phyloP scores from a whole-genome alignment of 176 grass and related monocot genomes.

The Aegilops bicornis region DNA sequence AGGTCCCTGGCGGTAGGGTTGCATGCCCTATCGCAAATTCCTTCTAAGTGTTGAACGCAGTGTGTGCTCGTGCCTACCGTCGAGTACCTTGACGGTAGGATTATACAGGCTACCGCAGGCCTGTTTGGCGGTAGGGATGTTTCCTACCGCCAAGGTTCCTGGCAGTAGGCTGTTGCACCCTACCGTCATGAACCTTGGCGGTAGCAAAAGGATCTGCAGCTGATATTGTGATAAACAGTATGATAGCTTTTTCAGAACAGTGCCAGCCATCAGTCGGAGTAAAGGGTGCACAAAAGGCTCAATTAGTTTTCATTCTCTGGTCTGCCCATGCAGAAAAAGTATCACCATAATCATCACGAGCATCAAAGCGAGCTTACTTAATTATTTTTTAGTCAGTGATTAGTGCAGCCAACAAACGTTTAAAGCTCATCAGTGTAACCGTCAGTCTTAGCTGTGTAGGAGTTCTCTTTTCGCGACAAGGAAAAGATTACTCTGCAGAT shows the following conservation, averaged over 20 bases:
- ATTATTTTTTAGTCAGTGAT: background rate
- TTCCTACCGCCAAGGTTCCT: too few relatives aligned
- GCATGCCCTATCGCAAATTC: too few relatives aligned
- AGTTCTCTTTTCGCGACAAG: background rate
- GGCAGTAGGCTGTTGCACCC: too few relatives aligned
- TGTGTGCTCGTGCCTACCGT: too few relatives aligned
- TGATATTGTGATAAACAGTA: conserved; percentile 3
- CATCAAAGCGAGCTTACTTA: background rate
- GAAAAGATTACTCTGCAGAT: background rate
- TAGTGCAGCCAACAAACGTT: background rate
- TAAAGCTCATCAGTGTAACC: background rate
- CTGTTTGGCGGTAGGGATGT: too few relatives aligned
- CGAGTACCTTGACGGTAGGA: too few relatives aligned
- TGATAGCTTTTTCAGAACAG: conserved; percentile 24
- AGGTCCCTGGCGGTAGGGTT: too few relatives aligned
- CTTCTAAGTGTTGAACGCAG: too few relatives aligned
- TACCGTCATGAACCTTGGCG: too few relatives aligned
- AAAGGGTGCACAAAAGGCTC: background rate
- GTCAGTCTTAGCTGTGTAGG: background rate
- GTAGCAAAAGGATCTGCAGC: background rate
- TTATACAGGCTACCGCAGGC: too few relatives aligned
- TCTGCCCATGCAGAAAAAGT: background rate
- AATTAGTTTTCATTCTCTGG: background rate
- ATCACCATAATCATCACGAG: background rate
- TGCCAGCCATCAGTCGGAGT: background rate